Base-by-base conservation (phyloP, 306 rosid genomes). In the Fragaria vesca region DNA sequence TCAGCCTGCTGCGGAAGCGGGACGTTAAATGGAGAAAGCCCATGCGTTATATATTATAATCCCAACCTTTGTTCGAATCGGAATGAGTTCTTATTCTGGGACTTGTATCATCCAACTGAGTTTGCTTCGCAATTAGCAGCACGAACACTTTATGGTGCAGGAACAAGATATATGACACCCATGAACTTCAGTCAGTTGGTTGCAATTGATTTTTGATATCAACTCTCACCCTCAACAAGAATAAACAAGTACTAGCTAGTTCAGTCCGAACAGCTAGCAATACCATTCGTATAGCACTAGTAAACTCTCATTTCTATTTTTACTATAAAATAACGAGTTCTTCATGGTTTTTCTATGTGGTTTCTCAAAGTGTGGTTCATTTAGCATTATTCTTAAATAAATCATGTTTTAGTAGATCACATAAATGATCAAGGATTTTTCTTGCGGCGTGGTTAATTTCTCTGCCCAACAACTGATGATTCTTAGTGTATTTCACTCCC, bases 101-200 rank as follows among this genome's bases (percentile, higher is more conserved):
- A 66, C 36, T 3, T 3, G 12, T 48, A 5, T 65, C 79, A 66
- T 76, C 79, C 79, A 5, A 76, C 79, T 12, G 72, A 76, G 52
- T 34, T 2, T 30, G 79, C 63, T 48, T 20, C 79, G 5, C 0
- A 50, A 32, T 11, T 76, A 32, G 79, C 79, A n/a, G 62, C 79
- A 20, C 65, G 36, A 6, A 48, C 79, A 32, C 60, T 76, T 24
- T 48, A 63, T 36, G 73, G 63, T 0, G 79, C 36, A 76, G 65
- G 65, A 66, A 76, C 38, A 9, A 76, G 51, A 47, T 36, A 20
- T n/a, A 57, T 76, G 6, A 20, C 47, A 34, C 79, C 79, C 65
- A 30, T 76, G 50, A 65, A 76, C 54, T 65, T 76, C 70, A 76
- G 79, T 47, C 63, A 30, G 32, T n/a, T 76, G 72, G 72, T n/a